Conservation (phyloP, 2,329 filamentous ascomycete genomes). For the Trichocomaceae sp. region DNA sequence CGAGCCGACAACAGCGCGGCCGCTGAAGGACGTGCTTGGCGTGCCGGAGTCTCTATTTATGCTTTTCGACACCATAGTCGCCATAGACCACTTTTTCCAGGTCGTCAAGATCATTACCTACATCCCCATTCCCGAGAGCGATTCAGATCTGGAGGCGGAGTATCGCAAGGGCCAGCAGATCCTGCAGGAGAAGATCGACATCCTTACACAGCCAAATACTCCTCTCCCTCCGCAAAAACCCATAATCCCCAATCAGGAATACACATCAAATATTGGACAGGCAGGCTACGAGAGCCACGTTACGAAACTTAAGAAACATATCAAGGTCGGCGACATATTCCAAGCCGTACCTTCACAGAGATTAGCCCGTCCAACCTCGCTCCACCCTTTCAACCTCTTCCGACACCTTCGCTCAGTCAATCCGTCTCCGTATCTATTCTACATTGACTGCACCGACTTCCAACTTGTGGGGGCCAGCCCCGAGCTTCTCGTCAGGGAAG, state of each 20-base stretch:
- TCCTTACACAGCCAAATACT: conserved; percentile 66
- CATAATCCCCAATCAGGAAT: conserved; percentile 67
- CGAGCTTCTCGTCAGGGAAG: conserved; percentile 87
- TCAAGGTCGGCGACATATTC: conserved; percentile 87
- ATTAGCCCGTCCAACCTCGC: conserved; percentile 76
- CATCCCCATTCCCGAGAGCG: conserved; percentile 59
- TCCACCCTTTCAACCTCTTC: conserved; percentile 98
- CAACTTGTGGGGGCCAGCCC: conserved; percentile 93
- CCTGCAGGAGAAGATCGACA: conserved; percentile 61
- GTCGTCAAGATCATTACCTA: conserved; percentile 92
- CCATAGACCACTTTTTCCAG: conserved; percentile 91
- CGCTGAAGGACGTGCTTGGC: conserved; percentile 78
- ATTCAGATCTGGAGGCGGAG: conserved; percentile 55
- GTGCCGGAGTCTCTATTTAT: conserved; percentile 96
- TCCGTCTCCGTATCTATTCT: conserved; percentile 95
- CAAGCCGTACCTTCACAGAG: conserved; percentile 94
- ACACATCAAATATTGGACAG: conserved; percentile 85
- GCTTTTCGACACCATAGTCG: conserved; percentile 90
- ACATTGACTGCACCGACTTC: conserved; percentile 83
- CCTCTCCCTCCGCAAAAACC: conserved; percentile 70
- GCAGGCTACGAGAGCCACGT: conserved; percentile 90
- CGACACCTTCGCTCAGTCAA: conserved; percentile 94
- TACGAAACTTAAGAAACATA: conserved; percentile 78
- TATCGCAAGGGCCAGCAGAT: conserved; percentile 62
- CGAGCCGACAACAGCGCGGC: conserved; percentile 87